phyloP scores from a whole-genome alignment of 495 filamentous ascomycete species.

The Pyrenopolyporus hunteri region DNA sequence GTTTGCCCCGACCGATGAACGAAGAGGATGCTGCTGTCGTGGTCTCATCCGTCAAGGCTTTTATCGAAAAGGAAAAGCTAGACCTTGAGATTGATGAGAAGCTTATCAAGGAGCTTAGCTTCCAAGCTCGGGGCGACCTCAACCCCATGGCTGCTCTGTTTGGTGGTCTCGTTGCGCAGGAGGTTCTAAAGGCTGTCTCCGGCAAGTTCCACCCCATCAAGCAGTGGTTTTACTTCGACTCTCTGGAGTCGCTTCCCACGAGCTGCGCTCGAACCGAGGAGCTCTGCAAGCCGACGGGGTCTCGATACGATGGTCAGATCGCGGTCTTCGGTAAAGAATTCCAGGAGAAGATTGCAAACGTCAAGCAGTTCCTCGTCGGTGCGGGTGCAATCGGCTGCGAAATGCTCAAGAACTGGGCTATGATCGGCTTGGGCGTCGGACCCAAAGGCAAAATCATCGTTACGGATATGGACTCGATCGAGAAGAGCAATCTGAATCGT shows the following conservation, averaged over 20 bases:
- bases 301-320: slow-evolving; percentile 95
- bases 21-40: slow-evolving; percentile 83
- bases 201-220: slow-evolving; percentile 94
- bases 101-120: slow-evolving; percentile 89
- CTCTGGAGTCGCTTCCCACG: slow-evolving; percentile 87
- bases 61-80: slow-evolving; percentile 73
- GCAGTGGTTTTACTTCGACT: slow-evolving; percentile 97
- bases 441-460: slow-evolving; percentile 86
- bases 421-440: slow-evolving; percentile 93
- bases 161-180: slow-evolving; percentile 92
- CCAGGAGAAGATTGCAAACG: slow-evolving; percentile 89
- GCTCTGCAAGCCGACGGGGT: slow-evolving; percentile 78
- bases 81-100: slow-evolving; percentile 88
- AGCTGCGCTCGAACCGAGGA: slow-evolving; percentile 79
- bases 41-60: slow-evolving; percentile 69
- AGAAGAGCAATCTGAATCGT: slow-evolving; percentile 98
- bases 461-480: slow-evolving; percentile 98
- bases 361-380: slow-evolving; percentile 92
- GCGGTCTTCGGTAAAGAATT: slow-evolving; percentile 93
- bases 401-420: slow-evolving; percentile 99
- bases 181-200: slow-evolving; percentile 95
- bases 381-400: slow-evolving; percentile 98
- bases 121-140: slow-evolving; percentile 92
- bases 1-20: slow-evolving; percentile 81
- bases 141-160: slow-evolving; percentile 94